Conservation (phyloP, 495 filamentous ascomycete genomes). For the Diplogelasinospora grovesii region DNA sequence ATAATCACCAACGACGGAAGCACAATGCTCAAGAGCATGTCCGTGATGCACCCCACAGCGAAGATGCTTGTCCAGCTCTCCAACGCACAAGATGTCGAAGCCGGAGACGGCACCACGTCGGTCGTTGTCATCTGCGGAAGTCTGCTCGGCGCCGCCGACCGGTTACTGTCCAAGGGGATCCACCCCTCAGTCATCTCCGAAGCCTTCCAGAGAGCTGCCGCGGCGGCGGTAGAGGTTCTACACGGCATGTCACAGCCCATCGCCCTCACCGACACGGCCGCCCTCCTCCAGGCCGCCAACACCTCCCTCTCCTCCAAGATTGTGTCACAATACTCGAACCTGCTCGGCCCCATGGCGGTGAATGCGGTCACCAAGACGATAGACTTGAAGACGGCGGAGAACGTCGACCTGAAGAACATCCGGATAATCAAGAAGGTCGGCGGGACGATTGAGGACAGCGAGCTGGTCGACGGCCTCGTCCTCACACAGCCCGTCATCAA, state of each 20-base stretch:
- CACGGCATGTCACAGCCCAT: constrained; percentile 95
- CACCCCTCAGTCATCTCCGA: constrained; percentile 98
- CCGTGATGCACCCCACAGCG: constrained; percentile 95
- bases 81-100: constrained; percentile 95
- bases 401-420: constrained; percentile 94
- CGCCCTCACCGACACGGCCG: constrained; percentile 75
- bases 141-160: constrained; percentile 86
- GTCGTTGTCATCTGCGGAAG: constrained; percentile 97
- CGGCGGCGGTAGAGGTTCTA: constrained; percentile 78
- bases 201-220: constrained; percentile 91
- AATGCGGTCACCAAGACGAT: constrained; percentile 93
- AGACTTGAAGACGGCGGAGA: constrained; percentile 89
- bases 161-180: constrained; percentile 83
- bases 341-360: constrained; percentile 92
- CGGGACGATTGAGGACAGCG: constrained; percentile 96
- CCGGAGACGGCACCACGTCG: constrained; percentile 96
- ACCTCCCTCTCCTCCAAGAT: constrained; percentile 98
- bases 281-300: constrained; percentile 91
- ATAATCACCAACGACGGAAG: constrained; percentile 99
- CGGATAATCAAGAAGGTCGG: constrained; percentile 96
- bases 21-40: constrained; percentile 98
- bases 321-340: constrained; percentile 88
- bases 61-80: constrained; percentile 98
- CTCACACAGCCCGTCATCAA: constrained; percentile 91
- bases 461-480: constrained; percentile 93